Base-by-base conservation (phyloP, 78 protist genomes). In the Speleostelium caveatum region DNA sequence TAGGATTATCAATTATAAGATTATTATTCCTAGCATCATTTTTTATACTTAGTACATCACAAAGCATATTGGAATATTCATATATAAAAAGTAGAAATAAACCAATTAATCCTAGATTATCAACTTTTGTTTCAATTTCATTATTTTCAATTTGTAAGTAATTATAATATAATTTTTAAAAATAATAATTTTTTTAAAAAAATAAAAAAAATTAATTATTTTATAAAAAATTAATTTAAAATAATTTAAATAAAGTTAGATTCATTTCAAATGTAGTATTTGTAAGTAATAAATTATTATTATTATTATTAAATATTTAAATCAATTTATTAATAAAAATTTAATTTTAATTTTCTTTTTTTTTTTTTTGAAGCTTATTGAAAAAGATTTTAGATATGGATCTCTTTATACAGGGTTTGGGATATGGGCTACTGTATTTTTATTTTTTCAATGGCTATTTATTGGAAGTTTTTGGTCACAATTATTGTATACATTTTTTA, bases 391-490 rank as follows among this genome's bases (percentile, higher is more conserved):
- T 22, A 38, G 75, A 67, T 45, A 55, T n/a, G 68, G 68, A 36
- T 55, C 77, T 17, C 26, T n/a, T 14, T 24, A 63, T 26, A 67
- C 61, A 39, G 51, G 32, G 32, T 39, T 80, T 5, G 56, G 56
- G 12, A 38, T 68, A 2, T 68, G 49, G 32, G 75, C 72, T 26
- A 80, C 89, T 2, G 53, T 61, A 14, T 80, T 80, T 55, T 53
- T 80, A n/a, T 80, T 72, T 26, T 12, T 38, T n/a, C 36, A 78
- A 19, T 62, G 87, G 87, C 35, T 80, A 30, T 80, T 67, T 68
- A 80, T 80, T 28, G 89, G 78, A 28, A 51, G 89, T 67, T 80
- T 80, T 53, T 80, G 89, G 89, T 42, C 75, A 8, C 59, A 62
- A 45, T 41, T 80, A 28, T 56, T 80, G 8, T 80, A 80, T 41